Evolutionary conservation across 2,329 filamentous ascomycete species (phyloP), one percentile per base, ranked within the genome.

Genomic region (Coniella lustricola): DNA sequence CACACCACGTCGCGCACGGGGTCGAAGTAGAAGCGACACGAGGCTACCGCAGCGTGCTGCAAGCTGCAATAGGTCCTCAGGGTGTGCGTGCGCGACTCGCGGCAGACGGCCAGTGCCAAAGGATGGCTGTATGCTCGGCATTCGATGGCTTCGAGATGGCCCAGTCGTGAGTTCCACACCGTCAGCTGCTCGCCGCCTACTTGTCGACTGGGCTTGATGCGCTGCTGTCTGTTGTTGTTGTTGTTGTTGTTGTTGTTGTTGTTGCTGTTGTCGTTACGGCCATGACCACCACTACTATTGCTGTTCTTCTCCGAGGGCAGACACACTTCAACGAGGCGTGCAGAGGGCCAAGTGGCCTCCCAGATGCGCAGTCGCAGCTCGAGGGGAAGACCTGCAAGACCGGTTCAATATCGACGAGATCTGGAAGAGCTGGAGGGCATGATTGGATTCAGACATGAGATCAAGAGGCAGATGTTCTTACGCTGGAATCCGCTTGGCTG

Each of bases 291-390:
- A n/a, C 34, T 14, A 7, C 35, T 2, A 14, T 44, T 44, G n/a
- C 18, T 9, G 3, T 25, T n/a, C 12, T 25, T 2, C 10, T 48
- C 51, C 2, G 48, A n/a, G 2, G 51, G 48, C 29, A 51, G 48
- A 12, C 33, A 33, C 16, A 51, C 51, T 33, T 53, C 51, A 18
- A 53, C 33, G 33, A 53, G 41, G 17, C 51, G 49, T 2, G 51
- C 16, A 4, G n/a, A 33, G 22, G 51, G 51, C 51, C 51, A 53
- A 22, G 51, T 53, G 21, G 46, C 41, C 31, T 53, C 51, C 51
- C 51, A 53, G 4, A 53, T 48, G 21, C 45, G 37, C 16, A 51
- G 49, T 5, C 51, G 51, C 42, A 53, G 37, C 48, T 53, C 51
- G 16, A 39, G 29, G 3, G 51, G 48, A 4, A 53, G 51, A 31